Evolutionary conservation across 305 asterid species (phyloP).

Genomic region (Euphrasia arctica): DNA sequence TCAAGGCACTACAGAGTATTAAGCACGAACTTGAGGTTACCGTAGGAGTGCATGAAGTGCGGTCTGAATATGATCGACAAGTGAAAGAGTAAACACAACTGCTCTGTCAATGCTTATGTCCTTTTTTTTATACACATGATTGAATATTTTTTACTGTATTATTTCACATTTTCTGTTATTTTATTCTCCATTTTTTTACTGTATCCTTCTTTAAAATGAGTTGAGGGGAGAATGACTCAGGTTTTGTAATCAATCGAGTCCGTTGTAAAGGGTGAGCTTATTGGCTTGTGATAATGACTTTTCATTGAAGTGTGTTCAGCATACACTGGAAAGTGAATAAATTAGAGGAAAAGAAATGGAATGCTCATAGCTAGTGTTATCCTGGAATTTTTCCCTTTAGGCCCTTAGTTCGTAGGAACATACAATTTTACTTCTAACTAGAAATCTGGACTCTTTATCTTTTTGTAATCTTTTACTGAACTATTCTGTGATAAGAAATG

Average conservation of each 20-base stretch:
- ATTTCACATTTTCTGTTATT: not conserved
- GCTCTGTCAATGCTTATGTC: conserved; percentile 14
- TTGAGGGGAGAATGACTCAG: not conserved
- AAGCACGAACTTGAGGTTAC: conserved; percentile 98
- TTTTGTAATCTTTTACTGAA: not conserved
- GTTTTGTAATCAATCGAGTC: too few species aligned
- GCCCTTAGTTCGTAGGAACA: conserved; percentile 4
- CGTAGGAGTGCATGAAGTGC: conserved; percentile 92
- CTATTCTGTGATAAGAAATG: not conserved
- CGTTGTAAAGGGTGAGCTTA: not conserved
- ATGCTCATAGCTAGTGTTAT: too few species aligned
- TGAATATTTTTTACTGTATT: not conserved
- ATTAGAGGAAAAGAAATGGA: too few species aligned
- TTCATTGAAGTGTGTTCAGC: too few species aligned
- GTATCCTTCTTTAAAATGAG: not conserved
- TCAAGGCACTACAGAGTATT: conserved; percentile 73
- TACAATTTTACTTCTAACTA: not conserved
- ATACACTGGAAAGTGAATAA: too few species aligned
- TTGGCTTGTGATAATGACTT: not conserved
- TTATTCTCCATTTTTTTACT: not conserved
- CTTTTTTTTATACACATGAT: not conserved
- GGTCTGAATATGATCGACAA: conserved; percentile 89
- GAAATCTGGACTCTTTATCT: not conserved
- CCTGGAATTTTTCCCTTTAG: not conserved
- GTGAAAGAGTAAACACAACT: conserved; percentile 69